Conservation (phyloP, 2,329 filamentous ascomycete species). For the Beauveria brongniartii region DNA sequence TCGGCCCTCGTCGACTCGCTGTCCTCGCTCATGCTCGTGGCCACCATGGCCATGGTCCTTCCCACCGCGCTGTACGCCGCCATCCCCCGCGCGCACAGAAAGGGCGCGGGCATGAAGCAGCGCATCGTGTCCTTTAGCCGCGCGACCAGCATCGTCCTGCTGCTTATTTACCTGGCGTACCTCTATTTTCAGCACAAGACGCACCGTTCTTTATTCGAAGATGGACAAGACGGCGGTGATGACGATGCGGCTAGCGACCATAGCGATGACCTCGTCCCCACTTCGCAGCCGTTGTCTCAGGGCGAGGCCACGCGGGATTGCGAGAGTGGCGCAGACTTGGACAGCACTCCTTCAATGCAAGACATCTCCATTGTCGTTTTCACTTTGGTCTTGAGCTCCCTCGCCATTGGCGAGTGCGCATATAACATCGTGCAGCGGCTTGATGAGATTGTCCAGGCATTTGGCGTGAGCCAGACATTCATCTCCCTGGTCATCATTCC, state of each 20-base stretch:
- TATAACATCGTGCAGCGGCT: slow-evolving; percentile 12
- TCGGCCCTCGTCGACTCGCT: slow-evolving; percentile 14
- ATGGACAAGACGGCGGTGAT: neutral
- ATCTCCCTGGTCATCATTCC: slow-evolving; percentile 14
- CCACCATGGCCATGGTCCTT: slow-evolving; percentile 14
- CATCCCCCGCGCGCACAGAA: neutral
- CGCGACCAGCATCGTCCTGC: slow-evolving; percentile 12
- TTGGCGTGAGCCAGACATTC: slow-evolving; percentile 13
- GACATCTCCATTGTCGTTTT: slow-evolving; percentile 1
- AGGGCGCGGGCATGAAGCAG: slow-evolving; percentile 1
- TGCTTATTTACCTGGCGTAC: slow-evolving; percentile 12
- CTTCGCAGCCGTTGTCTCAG: neutral
- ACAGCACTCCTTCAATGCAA: slow-evolving; percentile 9
- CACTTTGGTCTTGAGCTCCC: neutral
- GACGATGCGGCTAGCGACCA: neutral
- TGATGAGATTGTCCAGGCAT: slow-evolving; percentile 5
- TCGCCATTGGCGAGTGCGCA: slow-evolving; percentile 13
- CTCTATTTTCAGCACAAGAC: slow-evolving; percentile 15
- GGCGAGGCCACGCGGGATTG: neutral
- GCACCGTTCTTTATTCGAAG: slow-evolving; percentile 13
- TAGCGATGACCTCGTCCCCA: slow-evolving; percentile 4
- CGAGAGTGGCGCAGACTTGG: slow-evolving; percentile 1
- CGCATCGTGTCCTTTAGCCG: slow-evolving; percentile 14
- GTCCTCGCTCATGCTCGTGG: slow-evolving; percentile 15
- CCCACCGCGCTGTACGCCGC: slow-evolving; percentile 13